phyloP scores from a whole-genome alignment of 2,329 filamentous ascomycete genomes.

The Pseudogymnoascus sp. region DNA sequence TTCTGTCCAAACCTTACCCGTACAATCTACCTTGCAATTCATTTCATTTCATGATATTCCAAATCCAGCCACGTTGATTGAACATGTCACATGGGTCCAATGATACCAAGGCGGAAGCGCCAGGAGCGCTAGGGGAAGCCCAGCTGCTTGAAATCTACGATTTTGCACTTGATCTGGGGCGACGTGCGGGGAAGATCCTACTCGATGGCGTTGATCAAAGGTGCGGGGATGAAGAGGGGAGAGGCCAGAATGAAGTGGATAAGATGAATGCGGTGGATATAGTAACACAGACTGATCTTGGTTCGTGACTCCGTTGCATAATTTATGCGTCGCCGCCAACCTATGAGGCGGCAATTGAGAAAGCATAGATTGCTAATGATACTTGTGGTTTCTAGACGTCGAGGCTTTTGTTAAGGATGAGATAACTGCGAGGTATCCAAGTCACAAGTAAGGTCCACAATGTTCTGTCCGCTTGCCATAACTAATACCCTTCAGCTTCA shows the following conservation, averaged over 20 bases:
- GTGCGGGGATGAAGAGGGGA: constrained; percentile 35
- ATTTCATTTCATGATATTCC: constrained; percentile 4
- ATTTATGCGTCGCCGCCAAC: constrained; percentile 11
- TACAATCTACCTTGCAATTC: background rate
- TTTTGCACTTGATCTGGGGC: constrained; percentile 65
- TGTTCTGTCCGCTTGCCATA: constrained; percentile 1
- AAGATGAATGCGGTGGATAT: constrained; percentile 74
- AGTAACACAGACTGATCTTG: constrained; percentile 70
- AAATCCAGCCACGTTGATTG: background rate
- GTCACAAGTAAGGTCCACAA: constrained; percentile 50
- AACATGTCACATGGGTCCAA: constrained; percentile 9
- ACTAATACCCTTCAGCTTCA: constrained; percentile 46
- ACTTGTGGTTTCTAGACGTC: constrained; percentile 47
- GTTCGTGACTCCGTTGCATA: constrained; percentile 35
- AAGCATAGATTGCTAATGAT: constrained; percentile 14
- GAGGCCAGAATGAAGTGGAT: constrained; percentile 38
- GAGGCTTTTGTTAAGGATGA: constrained; percentile 61
- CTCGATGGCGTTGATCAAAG: constrained; percentile 56
- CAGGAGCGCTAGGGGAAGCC: constrained; percentile 23
- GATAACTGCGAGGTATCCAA: constrained; percentile 55
- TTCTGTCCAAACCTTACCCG: background rate
- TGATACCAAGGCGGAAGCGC: constrained; percentile 2
- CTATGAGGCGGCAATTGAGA: constrained; percentile 11
- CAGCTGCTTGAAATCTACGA: constrained; percentile 61
- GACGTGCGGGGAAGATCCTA: constrained; percentile 62